A percentile compares a stretch with the other conserved stretches of the same genome.
These are phyloP conservation scores for Vigna trinervia DNA, from an alignment of 306 rosid species.

Conservation along the genomic window DNA sequence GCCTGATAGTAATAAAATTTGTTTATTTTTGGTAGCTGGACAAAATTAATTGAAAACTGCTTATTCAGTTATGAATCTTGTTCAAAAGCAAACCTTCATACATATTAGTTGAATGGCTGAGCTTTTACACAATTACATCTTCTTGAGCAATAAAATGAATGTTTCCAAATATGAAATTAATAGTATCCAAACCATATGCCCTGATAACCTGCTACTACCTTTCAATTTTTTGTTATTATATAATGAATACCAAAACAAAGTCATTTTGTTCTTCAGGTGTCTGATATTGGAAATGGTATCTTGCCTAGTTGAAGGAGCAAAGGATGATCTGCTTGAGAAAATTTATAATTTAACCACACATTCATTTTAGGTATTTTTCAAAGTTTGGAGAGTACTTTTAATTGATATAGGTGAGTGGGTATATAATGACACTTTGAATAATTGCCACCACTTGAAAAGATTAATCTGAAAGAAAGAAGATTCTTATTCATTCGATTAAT, in stretches of 20 bases:
- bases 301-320: constrained; percentile 78
- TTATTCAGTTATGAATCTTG: constrained; percentile 24
- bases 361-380: constrained; percentile 70
- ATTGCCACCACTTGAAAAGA: constrained; percentile 8
- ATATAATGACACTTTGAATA: constrained; percentile 32
- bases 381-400: constrained; percentile 32
- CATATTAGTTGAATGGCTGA: not conserved
- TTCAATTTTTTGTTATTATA: constrained; percentile 27
- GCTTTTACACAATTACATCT: constrained; percentile 20
- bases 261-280: constrained; percentile 58
- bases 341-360: constrained; percentile 62
- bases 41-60: constrained; percentile 2
- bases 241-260: constrained; percentile 33
- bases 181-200: not conserved
- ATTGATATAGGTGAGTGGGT: constrained; percentile 65
- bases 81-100: constrained; percentile 17
- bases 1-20: not conserved
- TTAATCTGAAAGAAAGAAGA: too few species aligned
- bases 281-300: constrained; percentile 75
- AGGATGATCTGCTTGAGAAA: constrained; percentile 70
- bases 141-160: not conserved
- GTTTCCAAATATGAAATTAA: constrained; percentile 15
- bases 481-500: too few species aligned
- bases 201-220: constrained; percentile 12
- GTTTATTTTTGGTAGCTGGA: constrained; percentile 17